phyloP scores from a whole-genome alignment of 768 basidiomycete genomes.

The Lactifluus echinatus region DNA sequence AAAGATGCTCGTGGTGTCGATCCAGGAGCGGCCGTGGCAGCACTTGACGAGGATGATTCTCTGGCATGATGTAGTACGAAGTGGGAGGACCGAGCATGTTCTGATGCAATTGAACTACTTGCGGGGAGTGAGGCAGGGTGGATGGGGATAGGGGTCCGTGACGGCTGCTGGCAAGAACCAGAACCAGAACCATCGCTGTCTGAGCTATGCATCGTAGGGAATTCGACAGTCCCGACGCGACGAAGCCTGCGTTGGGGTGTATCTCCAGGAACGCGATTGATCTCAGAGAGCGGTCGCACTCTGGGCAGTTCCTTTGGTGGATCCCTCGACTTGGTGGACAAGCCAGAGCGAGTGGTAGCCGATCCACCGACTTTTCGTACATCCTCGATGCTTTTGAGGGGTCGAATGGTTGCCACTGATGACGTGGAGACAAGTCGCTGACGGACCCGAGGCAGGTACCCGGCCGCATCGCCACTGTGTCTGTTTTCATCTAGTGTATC shows the following conservation, averaged over 20 bases:
- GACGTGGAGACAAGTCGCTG: slow-evolving; percentile 19
- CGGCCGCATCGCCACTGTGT: slow-evolving; percentile 7
- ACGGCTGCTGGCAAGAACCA: not conserved
- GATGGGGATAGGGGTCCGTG: slow-evolving; percentile 3
- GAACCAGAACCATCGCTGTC: not conserved
- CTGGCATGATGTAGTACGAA: not conserved
- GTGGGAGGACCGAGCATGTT: not conserved
- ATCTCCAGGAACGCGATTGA: slow-evolving; percentile 8
- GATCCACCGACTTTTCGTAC: not conserved
- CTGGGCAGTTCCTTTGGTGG: slow-evolving; percentile 4
- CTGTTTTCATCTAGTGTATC: slow-evolving; percentile 19
- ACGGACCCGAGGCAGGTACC: slow-evolving; percentile 15
- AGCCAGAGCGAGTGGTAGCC: not conserved
- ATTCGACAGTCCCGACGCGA: slow-evolving; percentile 18
- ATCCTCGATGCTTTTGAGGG: slow-evolving; percentile 7
- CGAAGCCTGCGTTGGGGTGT: slow-evolving; percentile 15
- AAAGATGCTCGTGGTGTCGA: slow-evolving; percentile 3
- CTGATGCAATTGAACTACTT: not conserved
- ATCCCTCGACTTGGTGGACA: not conserved
- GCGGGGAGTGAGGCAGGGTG: not conserved
- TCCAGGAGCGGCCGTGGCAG: not conserved
- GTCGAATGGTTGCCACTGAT: slow-evolving; percentile 19
- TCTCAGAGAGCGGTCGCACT: slow-evolving; percentile 15
- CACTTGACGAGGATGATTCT: slow-evolving; percentile 5
- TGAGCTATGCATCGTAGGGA: slow-evolving; percentile 2